These are phyloP conservation scores for Kluyveromyces sp. DNA, from an alignment of 1,139 yeast genomes.

Conservation along the genomic window DNA sequence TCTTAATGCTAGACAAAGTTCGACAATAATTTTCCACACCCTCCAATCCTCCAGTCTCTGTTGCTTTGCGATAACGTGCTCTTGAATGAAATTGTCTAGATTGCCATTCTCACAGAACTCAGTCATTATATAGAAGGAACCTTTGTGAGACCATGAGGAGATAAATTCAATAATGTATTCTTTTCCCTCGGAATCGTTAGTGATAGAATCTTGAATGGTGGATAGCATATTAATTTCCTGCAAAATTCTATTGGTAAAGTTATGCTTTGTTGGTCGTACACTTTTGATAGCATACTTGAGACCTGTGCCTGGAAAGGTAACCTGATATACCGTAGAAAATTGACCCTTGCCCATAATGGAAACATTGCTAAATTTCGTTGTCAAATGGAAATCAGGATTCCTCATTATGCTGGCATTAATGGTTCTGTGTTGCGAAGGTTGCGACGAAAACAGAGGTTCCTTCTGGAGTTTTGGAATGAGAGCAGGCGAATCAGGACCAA, in stretches of 20 bases:
- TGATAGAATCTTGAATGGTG: conserved; percentile 17
- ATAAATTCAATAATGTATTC: conserved; percentile 73
- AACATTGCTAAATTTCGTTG: conserved; percentile 65
- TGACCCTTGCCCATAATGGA: conserved; percentile 75
- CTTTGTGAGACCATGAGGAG: conserved; percentile 73
- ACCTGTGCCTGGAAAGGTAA: conserved; percentile 53
- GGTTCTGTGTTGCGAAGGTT: conserved; percentile 1
- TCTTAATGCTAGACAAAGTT: conserved; percentile 66
- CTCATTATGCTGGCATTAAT: conserved; percentile 8
- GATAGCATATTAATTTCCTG: conserved; percentile 33
- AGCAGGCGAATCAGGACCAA: conserved; percentile 7
- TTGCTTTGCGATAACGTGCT: conserved; percentile 58
- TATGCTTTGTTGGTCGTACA: conserved; percentile 40
- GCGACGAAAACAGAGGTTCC: conserved; percentile 3
- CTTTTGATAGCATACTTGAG: conserved; percentile 72
- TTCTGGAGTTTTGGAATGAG: conserved; percentile 7
- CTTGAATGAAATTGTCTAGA: conserved; percentile 71
- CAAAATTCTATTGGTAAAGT: conserved; percentile 29
- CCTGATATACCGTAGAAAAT: conserved; percentile 80
- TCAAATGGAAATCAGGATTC: conserved; percentile 40
- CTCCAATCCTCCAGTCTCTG: conserved; percentile 77
- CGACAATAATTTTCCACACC: conserved; percentile 91
- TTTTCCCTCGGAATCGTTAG: conserved; percentile 59
- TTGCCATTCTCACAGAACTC: conserved; percentile 95
- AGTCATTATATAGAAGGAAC: conserved; percentile 82